These are phyloP conservation scores for Ecytonucleospora hepatopenaei DNA, from an alignment of 371 early-diverging fungal genomes.

Conservation along the genomic window DNA sequence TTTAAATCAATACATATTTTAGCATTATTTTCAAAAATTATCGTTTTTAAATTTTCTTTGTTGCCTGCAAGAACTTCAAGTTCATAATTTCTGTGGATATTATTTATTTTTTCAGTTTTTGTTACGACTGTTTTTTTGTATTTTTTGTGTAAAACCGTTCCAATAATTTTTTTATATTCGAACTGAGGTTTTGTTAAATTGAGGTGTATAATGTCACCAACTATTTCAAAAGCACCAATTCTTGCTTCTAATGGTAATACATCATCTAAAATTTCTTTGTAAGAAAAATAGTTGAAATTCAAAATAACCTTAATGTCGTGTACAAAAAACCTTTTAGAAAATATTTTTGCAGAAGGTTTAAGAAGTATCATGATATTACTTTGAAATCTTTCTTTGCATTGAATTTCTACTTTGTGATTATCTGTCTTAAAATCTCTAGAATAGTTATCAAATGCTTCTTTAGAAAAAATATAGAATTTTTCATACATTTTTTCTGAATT, in stretches of 20 bases:
- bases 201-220: constrained; percentile 54
- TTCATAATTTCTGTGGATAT: constrained; percentile 47
- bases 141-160: constrained; percentile 48
- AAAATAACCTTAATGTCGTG: not conserved
- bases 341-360: not conserved
- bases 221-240: constrained; percentile 34
- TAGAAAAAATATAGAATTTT: no score
- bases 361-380: not conserved
- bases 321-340: not conserved
- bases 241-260: not conserved
- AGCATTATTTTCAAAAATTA: constrained; percentile 49
- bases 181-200: constrained; percentile 52
- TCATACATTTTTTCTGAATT: not conserved
- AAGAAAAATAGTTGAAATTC: constrained; percentile 7
- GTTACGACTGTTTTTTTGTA: constrained; percentile 51
- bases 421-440: no score
- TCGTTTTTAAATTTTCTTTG: constrained; percentile 27
- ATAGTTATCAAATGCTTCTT: no score
- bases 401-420: no score
- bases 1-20: constrained; percentile 50
- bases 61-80: constrained; percentile 52
- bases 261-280: constrained; percentile 6
- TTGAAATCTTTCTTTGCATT: not conserved
- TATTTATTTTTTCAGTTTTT: constrained; percentile 49
- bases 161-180: constrained; percentile 48